phyloP scores from a whole-genome alignment of 768 basidiomycete species.

The Boletus sensibilis region DNA sequence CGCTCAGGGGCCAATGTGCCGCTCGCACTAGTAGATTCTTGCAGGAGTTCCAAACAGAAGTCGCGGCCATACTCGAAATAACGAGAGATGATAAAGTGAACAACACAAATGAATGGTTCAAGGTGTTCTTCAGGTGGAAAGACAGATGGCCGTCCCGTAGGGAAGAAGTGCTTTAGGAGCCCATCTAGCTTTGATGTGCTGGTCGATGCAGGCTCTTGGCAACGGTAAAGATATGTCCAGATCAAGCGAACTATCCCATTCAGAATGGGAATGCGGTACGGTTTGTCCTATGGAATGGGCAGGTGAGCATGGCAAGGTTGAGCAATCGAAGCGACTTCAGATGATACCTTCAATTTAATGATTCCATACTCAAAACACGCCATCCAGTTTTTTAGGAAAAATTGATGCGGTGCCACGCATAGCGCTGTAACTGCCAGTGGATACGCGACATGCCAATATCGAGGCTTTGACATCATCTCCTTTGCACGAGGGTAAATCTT shows the following conservation, averaged over 20 bases:
- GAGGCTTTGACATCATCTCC: conserved; percentile 83
- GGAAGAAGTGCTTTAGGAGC: conserved; percentile 76
- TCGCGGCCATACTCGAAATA: conserved; percentile 86
- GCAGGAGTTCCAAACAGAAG: conserved; percentile 75
- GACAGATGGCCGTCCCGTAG: conserved; percentile 58
- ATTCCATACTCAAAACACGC: conserved; percentile 69
- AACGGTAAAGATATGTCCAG: conserved; percentile 96
- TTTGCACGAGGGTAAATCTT: conserved; percentile 76
- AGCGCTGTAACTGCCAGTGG: conserved; percentile 80
- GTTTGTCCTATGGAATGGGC: conserved; percentile 61
- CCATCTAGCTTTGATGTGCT: conserved; percentile 77
- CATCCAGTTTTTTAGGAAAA: conserved; percentile 82
- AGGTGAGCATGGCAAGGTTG: conserved; percentile 2
- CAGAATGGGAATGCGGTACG: conserved; percentile 64
- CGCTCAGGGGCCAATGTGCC: conserved; percentile 66
- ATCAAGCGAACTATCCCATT: conserved; percentile 81
- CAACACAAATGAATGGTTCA: conserved; percentile 72
- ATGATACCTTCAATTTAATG: conserved; percentile 73
- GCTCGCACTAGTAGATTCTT: conserved; percentile 54
- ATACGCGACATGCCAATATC: conserved; percentile 88
- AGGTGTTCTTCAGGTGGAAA: conserved; percentile 72
- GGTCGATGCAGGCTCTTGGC: conserved; percentile 79
- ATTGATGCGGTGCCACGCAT: conserved; percentile 84
- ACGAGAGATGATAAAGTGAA: conserved; percentile 80
- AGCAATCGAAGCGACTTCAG: not conserved